These are phyloP conservation scores for Podila epigama DNA, from an alignment of 192 early-diverging fungal species.

Conservation along the genomic window DNA sequence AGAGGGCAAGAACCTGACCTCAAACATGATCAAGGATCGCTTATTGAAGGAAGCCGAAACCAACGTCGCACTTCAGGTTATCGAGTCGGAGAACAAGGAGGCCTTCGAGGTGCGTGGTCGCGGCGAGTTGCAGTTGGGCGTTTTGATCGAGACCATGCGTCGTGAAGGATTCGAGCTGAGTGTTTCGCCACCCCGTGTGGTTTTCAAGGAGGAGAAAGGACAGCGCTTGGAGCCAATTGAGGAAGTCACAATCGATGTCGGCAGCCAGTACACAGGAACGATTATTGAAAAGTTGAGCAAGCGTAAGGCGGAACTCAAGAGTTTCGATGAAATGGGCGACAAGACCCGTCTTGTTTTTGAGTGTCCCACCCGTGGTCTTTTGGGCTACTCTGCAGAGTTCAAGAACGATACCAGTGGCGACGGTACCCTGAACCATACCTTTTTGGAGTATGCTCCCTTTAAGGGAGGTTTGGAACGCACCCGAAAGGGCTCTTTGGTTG, in stretches of 20 bases:
- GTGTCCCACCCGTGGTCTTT: slow-evolving; percentile 81
- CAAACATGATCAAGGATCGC: slow-evolving; percentile 79
- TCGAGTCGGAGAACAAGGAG: slow-evolving; percentile 69
- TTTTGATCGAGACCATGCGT: slow-evolving; percentile 90
- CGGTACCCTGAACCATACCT: slow-evolving; percentile 82
- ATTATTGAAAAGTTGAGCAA: slow-evolving; percentile 88
- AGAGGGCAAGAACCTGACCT: slow-evolving; percentile 79
- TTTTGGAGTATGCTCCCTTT: slow-evolving; percentile 75
- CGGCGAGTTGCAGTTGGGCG: slow-evolving; percentile 88
- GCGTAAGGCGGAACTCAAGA: slow-evolving; percentile 84
- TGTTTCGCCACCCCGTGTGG: slow-evolving; percentile 82
- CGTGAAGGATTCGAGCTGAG: slow-evolving; percentile 89
- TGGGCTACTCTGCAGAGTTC: slow-evolving; percentile 88
- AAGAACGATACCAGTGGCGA: slow-evolving; percentile 89
- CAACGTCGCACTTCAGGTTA: slow-evolving; percentile 82
- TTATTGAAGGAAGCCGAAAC: slow-evolving; percentile 80
- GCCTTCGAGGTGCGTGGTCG: slow-evolving; percentile 86
- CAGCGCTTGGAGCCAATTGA: slow-evolving; percentile 80
- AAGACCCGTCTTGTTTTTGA: slow-evolving; percentile 81
- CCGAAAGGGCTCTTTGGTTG: slow-evolving; percentile 81
- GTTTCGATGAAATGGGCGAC: slow-evolving; percentile 72
- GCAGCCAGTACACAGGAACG: slow-evolving; percentile 71
- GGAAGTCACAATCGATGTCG: slow-evolving; percentile 84
- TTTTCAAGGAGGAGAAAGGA: slow-evolving; percentile 69
- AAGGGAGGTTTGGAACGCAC: slow-evolving; percentile 75